Evolutionary conservation across 2,329 filamentous ascomycete species (phyloP).

Genomic region (Trichoderma semiorbis): DNA sequence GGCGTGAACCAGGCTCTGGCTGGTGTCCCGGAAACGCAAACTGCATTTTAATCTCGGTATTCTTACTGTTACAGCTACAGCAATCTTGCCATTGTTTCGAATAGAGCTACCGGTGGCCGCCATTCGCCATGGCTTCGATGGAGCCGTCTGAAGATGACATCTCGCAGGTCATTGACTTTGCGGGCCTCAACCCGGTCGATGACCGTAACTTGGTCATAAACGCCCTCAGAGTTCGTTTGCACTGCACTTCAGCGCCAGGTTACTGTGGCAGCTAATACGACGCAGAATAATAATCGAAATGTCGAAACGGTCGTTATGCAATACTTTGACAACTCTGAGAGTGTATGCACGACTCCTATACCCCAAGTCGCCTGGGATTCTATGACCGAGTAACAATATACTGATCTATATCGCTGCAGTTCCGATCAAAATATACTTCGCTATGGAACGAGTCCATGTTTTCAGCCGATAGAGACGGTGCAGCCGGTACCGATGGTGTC

Average conservation of each 20-base stretch:
- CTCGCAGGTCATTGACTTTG: constrained; percentile 41
- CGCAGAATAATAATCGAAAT: constrained; percentile 42
- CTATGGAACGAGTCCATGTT: constrained; percentile 56
- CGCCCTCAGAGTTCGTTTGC: constrained; percentile 39
- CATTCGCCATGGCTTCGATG: constrained; percentile 30
- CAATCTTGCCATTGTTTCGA: neutral
- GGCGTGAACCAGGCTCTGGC: neutral
- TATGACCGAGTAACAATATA: neutral
- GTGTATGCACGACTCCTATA: constrained; percentile 25
- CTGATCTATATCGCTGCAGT: constrained; percentile 32
- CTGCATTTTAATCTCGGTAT: neutral
- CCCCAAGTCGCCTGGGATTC: neutral
- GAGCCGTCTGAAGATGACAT: constrained; percentile 39
- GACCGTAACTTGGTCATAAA: constrained; percentile 40
- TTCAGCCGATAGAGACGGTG: constrained; percentile 50
- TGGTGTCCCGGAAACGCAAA: neutral
- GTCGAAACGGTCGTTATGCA: constrained; percentile 49
- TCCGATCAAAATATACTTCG: constrained; percentile 44
- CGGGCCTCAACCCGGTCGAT: constrained; percentile 32
- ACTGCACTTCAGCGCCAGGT: neutral
- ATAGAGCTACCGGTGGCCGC: neutral
- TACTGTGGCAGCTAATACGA: neutral
- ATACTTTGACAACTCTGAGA: constrained; percentile 47
- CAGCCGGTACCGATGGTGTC: constrained; percentile 38
- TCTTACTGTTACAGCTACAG: neutral